Base-by-base conservation (phyloP, 371 early-diverging fungal species). In the Mortierella sp. region DNA sequence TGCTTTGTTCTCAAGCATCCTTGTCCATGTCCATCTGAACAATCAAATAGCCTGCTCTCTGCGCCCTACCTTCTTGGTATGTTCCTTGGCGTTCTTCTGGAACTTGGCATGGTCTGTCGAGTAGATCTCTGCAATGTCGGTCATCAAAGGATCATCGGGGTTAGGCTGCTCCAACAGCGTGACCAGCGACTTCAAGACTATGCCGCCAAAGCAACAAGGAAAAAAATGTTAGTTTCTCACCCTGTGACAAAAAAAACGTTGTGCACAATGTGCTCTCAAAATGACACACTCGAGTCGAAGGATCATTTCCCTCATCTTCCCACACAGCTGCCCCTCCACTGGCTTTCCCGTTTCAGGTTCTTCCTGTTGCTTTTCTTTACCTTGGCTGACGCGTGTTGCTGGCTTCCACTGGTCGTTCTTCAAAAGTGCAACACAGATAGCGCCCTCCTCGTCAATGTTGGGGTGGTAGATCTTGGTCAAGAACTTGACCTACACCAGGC, bases 371-470 rank as follows among this genome's bases (percentile, higher is more conserved):
- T 19, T 4, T 14, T 43, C 40, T 11, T 64, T 71, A 81, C 72
- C 69, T 52, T 66, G 71, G 34, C 79, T 85, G 26, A 96, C 83
- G 43, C 92, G 94, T 7, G 95, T 93, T 9, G 97, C 95, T 45
- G 97, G 97, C 71, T 96, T 97, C 99, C 99, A 98, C n/a, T 92
- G 91, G 74, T 96, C 96, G 9, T 90, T 86, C 84, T 97, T 97
- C 52, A 98, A 86, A 55, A 96, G 84, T 65, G 94, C 94, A 44
- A 95, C 87, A 74, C 93, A 93, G 68, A 93, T 94, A 8, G 94
- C 88, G 0, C 96, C 96, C 70, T 94, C 93, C 64, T 94, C 94
- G 79, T 96, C 96, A 64, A 98, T 93, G 84, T 98, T 98, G 41
- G 97, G 97, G 83, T 98, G 99, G 88, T 96, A 97, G 43, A 97